These are phyloP conservation scores for Candida tibetensis DNA, from an alignment of 805 yeast species.

Conservation along the genomic window DNA sequence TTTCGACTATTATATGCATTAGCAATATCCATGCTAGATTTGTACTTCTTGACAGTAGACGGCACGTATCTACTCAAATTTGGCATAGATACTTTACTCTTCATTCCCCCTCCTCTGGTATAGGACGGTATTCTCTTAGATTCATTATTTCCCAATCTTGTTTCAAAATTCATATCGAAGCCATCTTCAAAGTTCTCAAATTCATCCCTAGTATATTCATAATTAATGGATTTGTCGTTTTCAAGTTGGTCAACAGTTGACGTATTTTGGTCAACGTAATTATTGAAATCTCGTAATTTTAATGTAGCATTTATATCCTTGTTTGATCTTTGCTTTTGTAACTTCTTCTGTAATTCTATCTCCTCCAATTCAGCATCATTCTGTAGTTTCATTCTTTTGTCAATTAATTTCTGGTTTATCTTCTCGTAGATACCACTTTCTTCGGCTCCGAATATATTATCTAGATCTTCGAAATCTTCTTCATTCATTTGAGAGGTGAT, in stretches of 20 bases:
- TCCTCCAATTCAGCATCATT: conserved; percentile 37
- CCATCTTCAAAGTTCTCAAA: conserved; percentile 38
- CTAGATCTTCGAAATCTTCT: conserved; percentile 37
- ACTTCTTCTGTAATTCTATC: conserved; percentile 21
- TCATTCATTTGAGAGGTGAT: conserved; percentile 38
- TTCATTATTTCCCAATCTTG: conserved; percentile 2
- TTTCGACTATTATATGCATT: conserved; percentile 3
- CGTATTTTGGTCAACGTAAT: conserved; percentile 9
- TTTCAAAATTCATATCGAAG: conserved; percentile 22
- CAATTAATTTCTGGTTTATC: conserved; percentile 23
- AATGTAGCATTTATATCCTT: conserved; percentile 27
- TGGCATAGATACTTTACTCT: conserved; percentile 21
- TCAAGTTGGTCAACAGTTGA: conserved; percentile 23
- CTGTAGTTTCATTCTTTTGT: conserved; percentile 23
- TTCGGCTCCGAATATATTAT: conserved; percentile 36
- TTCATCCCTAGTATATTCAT: conserved; percentile 38
- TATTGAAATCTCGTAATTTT: conserved; percentile 27
- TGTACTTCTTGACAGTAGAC: conserved; percentile 24
- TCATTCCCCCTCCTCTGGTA: background rate
- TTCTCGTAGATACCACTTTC: conserved; percentile 34
- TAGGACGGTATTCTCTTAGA: too few species aligned
- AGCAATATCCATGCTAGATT: conserved; percentile 33
- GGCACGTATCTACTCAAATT: conserved; percentile 10
- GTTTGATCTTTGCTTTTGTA: conserved; percentile 10
- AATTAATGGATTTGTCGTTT: conserved; percentile 33